A percentile compares a stretch with the other conserved stretches of the same genome.
Conservation (phyloP, 345 rosid genomes). For the Garcia nutans region DNA sequence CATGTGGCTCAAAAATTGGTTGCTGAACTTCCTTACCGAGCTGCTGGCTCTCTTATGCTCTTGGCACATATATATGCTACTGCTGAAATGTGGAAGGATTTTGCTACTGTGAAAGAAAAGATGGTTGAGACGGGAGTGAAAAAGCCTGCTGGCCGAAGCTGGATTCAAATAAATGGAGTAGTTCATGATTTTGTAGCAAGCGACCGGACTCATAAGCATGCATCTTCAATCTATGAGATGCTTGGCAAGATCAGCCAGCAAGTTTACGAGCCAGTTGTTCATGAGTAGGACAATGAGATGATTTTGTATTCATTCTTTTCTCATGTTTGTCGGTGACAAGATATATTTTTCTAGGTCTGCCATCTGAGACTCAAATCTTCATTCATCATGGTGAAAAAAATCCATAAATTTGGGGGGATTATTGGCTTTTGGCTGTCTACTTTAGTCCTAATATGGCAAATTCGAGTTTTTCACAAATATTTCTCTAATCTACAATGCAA, state of each 20-base stretch:
- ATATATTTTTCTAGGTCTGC: background rate
- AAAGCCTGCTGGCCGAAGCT: conserved; percentile 39
- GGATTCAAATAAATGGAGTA: conserved; percentile 38
- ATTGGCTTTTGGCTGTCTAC: no score
- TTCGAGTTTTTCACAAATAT: no score
- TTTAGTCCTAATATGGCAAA: no score
- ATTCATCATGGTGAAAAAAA: background rate
- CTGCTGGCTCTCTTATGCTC: conserved; percentile 40
- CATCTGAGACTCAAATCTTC: background rate
- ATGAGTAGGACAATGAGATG: background rate
- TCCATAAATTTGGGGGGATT: no score
- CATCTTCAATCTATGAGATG: conserved; percentile 30
- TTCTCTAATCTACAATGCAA: no score
- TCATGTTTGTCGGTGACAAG: background rate
- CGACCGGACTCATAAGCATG: conserved; percentile 15
- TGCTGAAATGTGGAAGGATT: conserved; percentile 46
- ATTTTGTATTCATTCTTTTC: background rate
- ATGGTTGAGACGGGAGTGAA: conserved; percentile 31
- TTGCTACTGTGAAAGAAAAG: conserved; percentile 33
- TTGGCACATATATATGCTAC: conserved; percentile 42
- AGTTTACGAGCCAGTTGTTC: conserved; percentile 22
- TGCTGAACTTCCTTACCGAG: conserved; percentile 32
- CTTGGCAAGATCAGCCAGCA: conserved; percentile 28
- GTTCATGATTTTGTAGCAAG: conserved; percentile 31
- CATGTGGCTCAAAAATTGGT: conserved; percentile 34